Evolutionary conservation across 208 protist species (phyloP).

Genomic region (Lotmaria passim): DNA sequence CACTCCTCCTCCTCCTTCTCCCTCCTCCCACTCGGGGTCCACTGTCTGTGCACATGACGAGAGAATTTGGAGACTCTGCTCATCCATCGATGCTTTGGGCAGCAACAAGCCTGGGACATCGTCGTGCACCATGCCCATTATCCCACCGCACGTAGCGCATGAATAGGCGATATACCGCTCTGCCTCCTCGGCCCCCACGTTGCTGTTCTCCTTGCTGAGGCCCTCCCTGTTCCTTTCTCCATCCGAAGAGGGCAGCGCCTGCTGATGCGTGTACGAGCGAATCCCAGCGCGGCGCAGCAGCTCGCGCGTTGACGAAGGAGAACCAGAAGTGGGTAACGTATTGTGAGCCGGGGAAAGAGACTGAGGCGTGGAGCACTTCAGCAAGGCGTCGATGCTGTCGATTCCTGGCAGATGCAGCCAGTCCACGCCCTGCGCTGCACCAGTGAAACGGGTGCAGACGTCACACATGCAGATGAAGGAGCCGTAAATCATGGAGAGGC

Average conservation of each 20-base stretch:
- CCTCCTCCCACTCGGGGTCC: slow-evolving; percentile 7
- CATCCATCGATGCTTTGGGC: slow-evolving; percentile 51
- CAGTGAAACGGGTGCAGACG: slow-evolving; percentile 54
- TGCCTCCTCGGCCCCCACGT: neutral
- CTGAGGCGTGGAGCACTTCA: neutral
- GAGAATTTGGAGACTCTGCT: slow-evolving; percentile 52
- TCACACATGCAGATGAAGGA: slow-evolving; percentile 76
- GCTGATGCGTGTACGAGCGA: slow-evolving; percentile 18
- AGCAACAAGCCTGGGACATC: slow-evolving; percentile 67
- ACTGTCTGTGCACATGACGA: slow-evolving; percentile 58
- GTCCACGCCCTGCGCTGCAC: slow-evolving; percentile 60
- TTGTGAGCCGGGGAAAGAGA: no score
- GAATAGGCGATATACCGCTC: slow-evolving; percentile 51
- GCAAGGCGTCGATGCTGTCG: slow-evolving; percentile 19
- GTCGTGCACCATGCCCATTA: slow-evolving; percentile 62
- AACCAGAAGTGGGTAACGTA: neutral
- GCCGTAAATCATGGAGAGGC: slow-evolving; percentile 75
- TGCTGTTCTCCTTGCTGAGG: neutral
- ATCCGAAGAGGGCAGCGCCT: no score
- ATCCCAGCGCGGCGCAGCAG: slow-evolving; percentile 2
- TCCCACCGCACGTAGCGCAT: slow-evolving; percentile 63
- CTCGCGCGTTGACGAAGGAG: neutral
- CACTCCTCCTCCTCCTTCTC: slow-evolving; percentile 4
- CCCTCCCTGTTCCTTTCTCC: slow-evolving; percentile 12
- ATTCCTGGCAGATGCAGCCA: slow-evolving; percentile 81